Percentiles rank a stretch among this genome's conserved stretches.
These are phyloP conservation scores for Ustilago vetiveriae DNA, from an alignment of 1,284 basidiomycete genomes.

Conservation along the genomic window DNA sequence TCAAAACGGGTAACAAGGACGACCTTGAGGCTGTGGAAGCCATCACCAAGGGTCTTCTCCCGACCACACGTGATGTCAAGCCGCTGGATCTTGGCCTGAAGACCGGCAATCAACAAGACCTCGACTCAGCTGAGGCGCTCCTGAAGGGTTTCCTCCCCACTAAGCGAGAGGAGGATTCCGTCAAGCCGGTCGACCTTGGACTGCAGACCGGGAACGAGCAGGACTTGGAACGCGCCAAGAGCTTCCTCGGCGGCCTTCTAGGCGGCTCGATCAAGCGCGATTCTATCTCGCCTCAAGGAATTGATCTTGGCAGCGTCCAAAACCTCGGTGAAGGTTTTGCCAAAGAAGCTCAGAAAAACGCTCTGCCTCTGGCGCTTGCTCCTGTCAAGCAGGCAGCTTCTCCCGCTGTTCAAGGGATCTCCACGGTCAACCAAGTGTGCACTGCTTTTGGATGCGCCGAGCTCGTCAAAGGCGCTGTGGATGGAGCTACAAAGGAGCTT, in stretches of 20 bases:
- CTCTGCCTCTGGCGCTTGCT: constrained; percentile 9
- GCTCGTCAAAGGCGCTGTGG: constrained; percentile 5
- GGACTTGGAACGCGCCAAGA: constrained; percentile 22
- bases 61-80: constrained; percentile 18
- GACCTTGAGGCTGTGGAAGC: constrained; percentile 15
- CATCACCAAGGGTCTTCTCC: constrained; percentile 20
- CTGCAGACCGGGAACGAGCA: constrained; percentile 29
- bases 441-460: constrained; percentile 23
- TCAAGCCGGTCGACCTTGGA: constrained; percentile 17
- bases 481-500: constrained; percentile 2
- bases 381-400: constrained; percentile 29
- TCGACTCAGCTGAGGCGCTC: constrained; percentile 14
- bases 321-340: constrained; percentile 1
- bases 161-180: constrained; percentile 18
- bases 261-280: constrained; percentile 22
- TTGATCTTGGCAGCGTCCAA: constrained; percentile 27
- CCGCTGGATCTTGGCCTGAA: constrained; percentile 22
- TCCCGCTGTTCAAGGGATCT: constrained; percentile 33
- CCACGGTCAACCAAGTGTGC: constrained; percentile 25
- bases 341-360: constrained; percentile 8
- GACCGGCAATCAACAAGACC: constrained; percentile 28
- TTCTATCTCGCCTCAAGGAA: constrained; percentile 33
- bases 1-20: constrained; percentile 29
- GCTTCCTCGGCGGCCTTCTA: constrained; percentile 23
- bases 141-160: constrained; percentile 15